Conservation (phyloP, 2,329 filamentous ascomycete species). For the Chrysoporthe deuterocubensis region DNA sequence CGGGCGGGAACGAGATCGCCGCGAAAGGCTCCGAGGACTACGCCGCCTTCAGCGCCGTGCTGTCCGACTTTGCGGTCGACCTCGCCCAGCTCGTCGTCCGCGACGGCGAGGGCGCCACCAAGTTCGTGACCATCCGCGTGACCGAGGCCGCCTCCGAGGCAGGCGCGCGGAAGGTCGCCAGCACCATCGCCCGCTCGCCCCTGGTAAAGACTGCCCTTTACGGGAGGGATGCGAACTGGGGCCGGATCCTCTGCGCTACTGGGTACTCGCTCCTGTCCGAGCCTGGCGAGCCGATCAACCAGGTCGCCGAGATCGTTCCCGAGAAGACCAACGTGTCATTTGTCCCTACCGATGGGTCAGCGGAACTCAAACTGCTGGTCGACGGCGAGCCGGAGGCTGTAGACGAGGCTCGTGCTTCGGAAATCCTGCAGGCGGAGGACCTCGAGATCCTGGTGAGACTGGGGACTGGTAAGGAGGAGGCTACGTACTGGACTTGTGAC, state of each 20-base stretch:
- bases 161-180: conserved; percentile 79
- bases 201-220: conserved; percentile 98
- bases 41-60: conserved; percentile 67
- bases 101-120: conserved; percentile 96
- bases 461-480: conserved; percentile 70
- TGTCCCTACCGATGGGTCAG: conserved; percentile 74
- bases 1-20: conserved; percentile 69
- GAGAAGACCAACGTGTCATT: conserved; percentile 79
- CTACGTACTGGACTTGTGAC: conserved; percentile 84
- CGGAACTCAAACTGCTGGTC: conserved; percentile 76
- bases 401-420: conserved; percentile 74
- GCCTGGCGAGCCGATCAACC: conserved; percentile 58
- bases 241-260: conserved; percentile 91
- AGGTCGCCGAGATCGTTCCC: conserved; percentile 67
- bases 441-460: conserved; percentile 77
- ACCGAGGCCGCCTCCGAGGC: conserved; percentile 70
- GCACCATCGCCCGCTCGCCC: conserved; percentile 86
- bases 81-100: conserved; percentile 92
- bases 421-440: conserved; percentile 79
- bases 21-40: conserved; percentile 64
- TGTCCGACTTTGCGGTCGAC: conserved; percentile 79
- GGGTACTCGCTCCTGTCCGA: conserved; percentile 74
- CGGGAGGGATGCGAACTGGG: conserved; percentile 98
- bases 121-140: conserved; percentile 93
- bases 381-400: conserved; percentile 80